Base-by-base conservation (phyloP, 345 rosid species). In the Melaleuca quinquenervia region DNA sequence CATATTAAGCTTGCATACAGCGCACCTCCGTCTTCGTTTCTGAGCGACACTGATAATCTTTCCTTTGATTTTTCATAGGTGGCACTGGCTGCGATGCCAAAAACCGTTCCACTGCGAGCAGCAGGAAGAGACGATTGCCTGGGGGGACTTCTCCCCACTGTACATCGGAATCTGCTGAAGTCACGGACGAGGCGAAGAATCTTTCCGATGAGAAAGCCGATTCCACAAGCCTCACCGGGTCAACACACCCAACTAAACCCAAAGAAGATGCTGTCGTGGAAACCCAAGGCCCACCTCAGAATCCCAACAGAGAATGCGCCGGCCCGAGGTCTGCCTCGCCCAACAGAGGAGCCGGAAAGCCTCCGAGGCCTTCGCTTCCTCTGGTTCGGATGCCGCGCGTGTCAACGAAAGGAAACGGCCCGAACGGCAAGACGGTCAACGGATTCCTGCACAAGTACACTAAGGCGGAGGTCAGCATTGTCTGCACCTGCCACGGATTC, bases 401-500 rank as follows among this genome's bases (percentile, higher is more conserved):
- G 50, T 93, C 95, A 6, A 89, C 97, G 8, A 95, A 95, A 0
- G 95, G 98, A 27, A 89, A 89, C 56, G 96, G 96, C 26, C 95
- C 95, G 0, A 88, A 92, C 52, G 96, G 97, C 32, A 95, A 88
- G 90, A 94, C 96, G 20, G 85, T 95, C n/a, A 92, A 91, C 24
- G 98, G 97, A 50, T 92, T 95, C 88, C 82, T 93, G 26, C 88
- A 88, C 84, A 89, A 89, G 87, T 95, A 91, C 82, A 86, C 95
- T 2, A 91, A 93, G 74, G 53, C 92, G 6, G 96, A 94, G 85
- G 88, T 93, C 6, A 92, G 91, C 88, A 93, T 95, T 24, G 85
- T 94, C 21, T 95, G 97, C 41, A 91, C 92, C 8, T 95, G 97
- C 91, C 98, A 94, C 78, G 96, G 98, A 50, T 90, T 83, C 55